phyloP scores from a whole-genome alignment of 768 basidiomycete genomes.

The Butyriboletus loyo region DNA sequence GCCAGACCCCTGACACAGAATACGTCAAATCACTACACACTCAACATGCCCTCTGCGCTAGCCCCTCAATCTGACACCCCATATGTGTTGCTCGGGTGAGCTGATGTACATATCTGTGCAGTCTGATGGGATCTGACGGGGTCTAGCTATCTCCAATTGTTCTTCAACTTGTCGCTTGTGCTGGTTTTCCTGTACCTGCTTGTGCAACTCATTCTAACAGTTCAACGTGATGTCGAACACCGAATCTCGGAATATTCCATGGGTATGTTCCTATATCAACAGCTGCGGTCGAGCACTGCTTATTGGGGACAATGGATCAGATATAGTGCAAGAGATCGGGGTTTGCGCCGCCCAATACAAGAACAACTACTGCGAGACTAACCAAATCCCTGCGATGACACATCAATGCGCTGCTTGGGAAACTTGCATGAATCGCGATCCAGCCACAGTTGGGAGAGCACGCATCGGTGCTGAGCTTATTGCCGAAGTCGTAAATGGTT shows the following conservation, averaged over 20 bases:
- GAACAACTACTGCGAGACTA: conserved; percentile 75
- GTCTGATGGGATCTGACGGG: conserved; percentile 16
- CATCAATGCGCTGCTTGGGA: conserved; percentile 89
- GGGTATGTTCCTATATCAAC: conserved; percentile 45
- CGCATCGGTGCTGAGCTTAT: conserved; percentile 91
- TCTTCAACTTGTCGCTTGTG: conserved; percentile 87
- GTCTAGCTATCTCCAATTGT: conserved; percentile 84
- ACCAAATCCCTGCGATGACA: conserved; percentile 83
- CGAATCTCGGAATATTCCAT: conserved; percentile 85
- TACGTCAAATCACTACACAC: conserved; percentile 77
- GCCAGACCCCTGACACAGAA: conserved; percentile 44
- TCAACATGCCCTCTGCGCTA: conserved; percentile 69
- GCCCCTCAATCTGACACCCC: conserved; percentile 63
- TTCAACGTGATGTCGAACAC: conserved; percentile 86
- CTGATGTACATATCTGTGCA: background rate
- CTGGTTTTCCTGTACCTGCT: conserved; percentile 81
- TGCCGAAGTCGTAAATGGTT: conserved; percentile 93
- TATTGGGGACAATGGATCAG: conserved; percentile 39
- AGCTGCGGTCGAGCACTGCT: conserved; percentile 16
- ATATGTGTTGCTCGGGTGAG: conserved; percentile 83
- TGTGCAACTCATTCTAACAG: conserved; percentile 83
- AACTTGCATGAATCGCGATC: conserved; percentile 93
- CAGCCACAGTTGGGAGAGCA: conserved; percentile 82
- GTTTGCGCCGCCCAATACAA: conserved; percentile 79
- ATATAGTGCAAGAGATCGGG: conserved; percentile 90